Percentiles rank a stretch among this genome's conserved stretches.
Evolutionary conservation across 75 land plant species (phyloP).

Genomic region (Azolla pinnata): DNA sequence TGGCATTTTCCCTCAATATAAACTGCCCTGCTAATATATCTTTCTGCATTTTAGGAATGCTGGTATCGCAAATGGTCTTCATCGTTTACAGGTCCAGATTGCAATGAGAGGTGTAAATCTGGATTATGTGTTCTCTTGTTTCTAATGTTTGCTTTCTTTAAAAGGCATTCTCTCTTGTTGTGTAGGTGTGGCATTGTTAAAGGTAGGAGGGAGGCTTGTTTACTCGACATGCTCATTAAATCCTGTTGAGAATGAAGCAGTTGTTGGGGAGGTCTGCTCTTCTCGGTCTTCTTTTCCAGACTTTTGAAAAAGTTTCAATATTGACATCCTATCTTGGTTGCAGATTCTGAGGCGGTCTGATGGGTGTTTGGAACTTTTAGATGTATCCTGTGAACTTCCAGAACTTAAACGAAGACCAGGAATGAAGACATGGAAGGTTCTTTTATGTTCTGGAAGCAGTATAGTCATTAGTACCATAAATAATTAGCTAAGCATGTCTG

Average conservation of each 20-base stretch:
- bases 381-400: slow-evolving; percentile 83
- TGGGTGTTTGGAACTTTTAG: slow-evolving; percentile 80
- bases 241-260: slow-evolving; percentile 98
- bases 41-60: slow-evolving; percentile 45
- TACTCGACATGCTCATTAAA: slow-evolving; percentile 98
- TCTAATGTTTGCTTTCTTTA: neutral
- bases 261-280: slow-evolving; percentile 76
- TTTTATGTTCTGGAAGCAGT: neutral
- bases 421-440: slow-evolving; percentile 85
- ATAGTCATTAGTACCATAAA: neutral
- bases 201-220: slow-evolving; percentile 86
- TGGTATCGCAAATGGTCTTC: slow-evolving; percentile 87
- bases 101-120: slow-evolving; percentile 75
- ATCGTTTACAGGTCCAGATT: slow-evolving; percentile 81
- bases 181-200: slow-evolving; percentile 76
- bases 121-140: neutral
- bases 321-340: neutral
- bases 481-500: neutral
- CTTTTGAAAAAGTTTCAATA: neutral
- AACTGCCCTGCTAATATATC: no score
- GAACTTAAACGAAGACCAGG: slow-evolving; percentile 79
- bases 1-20: no score
- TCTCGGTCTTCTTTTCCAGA: neutral
- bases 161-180: neutral
- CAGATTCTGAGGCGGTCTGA: slow-evolving; percentile 68